These are phyloP conservation scores for Clarireedia paspali DNA, from an alignment of 2,329 filamentous ascomycete species.

Conservation along the genomic window DNA sequence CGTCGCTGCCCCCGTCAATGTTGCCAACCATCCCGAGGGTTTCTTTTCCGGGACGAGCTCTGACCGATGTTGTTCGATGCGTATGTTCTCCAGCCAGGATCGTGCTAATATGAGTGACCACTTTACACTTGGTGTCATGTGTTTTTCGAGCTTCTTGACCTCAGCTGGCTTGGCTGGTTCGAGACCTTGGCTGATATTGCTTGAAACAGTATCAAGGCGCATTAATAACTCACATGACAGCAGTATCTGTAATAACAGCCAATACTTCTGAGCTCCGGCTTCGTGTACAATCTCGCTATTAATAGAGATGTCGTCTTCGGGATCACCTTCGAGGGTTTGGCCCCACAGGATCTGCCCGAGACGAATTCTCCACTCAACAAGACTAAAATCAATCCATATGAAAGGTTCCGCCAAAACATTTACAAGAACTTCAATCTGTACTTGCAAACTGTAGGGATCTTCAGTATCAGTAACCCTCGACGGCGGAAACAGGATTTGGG, in stretches of 20 bases:
- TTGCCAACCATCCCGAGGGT: conserved; percentile 45
- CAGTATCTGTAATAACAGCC: conserved; percentile 59
- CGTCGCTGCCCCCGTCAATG: conserved; percentile 40
- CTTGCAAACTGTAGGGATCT: conserved; percentile 55
- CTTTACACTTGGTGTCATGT: conserved; percentile 53
- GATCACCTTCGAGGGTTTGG: conserved; percentile 39
- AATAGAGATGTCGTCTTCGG: conserved; percentile 44
- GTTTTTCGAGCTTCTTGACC: conserved; percentile 53
- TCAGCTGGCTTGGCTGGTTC: conserved; percentile 47
- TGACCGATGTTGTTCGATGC: conserved; percentile 40
- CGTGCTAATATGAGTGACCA: conserved; percentile 60
- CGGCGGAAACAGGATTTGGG: conserved; percentile 49
- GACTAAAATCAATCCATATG: conserved; percentile 68
- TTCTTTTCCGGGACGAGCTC: conserved; percentile 22
- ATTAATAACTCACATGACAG: conserved; percentile 58
- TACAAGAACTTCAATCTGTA: conserved; percentile 63
- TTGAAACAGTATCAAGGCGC: conserved; percentile 54
- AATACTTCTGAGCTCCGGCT: conserved; percentile 55
- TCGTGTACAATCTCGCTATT: conserved; percentile 42
- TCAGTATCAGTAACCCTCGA: conserved; percentile 47
- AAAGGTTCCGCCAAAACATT: conserved; percentile 57
- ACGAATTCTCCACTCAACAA: conserved; percentile 67
- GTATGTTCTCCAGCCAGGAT: conserved; percentile 62
- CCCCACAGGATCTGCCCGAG: conserved; percentile 68
- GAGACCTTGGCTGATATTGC: conserved; percentile 48